Evolutionary conservation across 805 yeast species (phyloP), one percentile per base, ranked within the genome.

Genomic region (Candida pseudoglaebosa): DNA sequence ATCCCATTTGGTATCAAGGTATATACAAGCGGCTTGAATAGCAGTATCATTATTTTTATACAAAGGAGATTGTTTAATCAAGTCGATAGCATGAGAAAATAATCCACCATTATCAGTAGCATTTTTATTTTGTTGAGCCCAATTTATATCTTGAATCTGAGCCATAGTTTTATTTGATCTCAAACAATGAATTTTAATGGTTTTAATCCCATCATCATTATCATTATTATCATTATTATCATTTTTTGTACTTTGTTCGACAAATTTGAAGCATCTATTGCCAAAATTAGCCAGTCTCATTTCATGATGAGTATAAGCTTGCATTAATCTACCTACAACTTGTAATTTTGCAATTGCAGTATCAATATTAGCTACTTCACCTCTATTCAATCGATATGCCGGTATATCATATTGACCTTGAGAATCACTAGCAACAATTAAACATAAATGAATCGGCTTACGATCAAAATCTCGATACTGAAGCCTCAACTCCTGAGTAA

Each of bases 231-330:
- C n/a, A n/a, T n/a, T n/a, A 38, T 61, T 65, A 19, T 52, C 35
- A 12, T 43, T 16, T 4, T 39, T 45, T 3, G 70, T 57, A 4
- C 70, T 57, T 44, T 70, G 75, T 50, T 90, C 95, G 2, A 71
- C 80, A 47, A 88, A 84, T 43, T 78, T 77, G 60, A 88, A 88
- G 3, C 84, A 71, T 43, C 97, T 67, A 47, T 80, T 76, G 7
- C 96, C 95, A 53, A 86, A 76, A 0, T 91, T 90, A 32, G 77
- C 73, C 32, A 82, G 65, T 39, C 78, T 59, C 95, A 91, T 87
- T 54, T 89, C 96, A 49, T 90, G 97, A 50, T 79, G 80, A 0
- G 97, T 90, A 58, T 76, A 90, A 0, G 96, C 95, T 51, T 87
- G 91, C 95, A 88, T 86, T 59, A 90, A 59, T 49, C 95, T 71